These are phyloP conservation scores for Aspergillus versicolor DNA, from an alignment of 2,329 filamentous ascomycete genomes.

Conservation along the genomic window DNA sequence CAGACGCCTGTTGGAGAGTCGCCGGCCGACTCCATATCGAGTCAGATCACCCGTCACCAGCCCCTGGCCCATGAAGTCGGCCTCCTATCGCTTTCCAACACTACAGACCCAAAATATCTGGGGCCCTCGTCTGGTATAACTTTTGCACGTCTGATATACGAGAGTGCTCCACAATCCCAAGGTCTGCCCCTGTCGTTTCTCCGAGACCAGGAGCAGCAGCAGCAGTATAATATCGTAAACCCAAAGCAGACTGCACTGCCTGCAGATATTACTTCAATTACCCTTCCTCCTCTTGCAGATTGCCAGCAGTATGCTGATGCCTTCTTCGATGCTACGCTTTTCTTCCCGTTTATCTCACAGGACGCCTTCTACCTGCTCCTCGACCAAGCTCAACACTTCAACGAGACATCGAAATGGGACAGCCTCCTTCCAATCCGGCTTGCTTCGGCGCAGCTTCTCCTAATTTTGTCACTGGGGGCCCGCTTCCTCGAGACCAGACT, in stretches of 20 bases:
- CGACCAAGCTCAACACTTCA: not conserved
- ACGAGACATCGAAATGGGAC: not conserved
- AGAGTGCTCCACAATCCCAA: constrained; percentile 5
- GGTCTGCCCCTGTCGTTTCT: constrained; percentile 2
- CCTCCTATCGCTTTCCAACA: constrained; percentile 4
- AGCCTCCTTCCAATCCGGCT: not conserved
- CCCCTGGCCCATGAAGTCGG: constrained; percentile 7
- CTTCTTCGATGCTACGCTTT: not conserved
- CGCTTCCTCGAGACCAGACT: not conserved
- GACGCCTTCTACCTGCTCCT: not conserved
- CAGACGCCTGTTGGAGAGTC: not conserved
- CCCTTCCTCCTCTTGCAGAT: not conserved
- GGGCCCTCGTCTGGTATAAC: constrained; percentile 5
- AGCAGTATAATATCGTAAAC: too few species aligned
- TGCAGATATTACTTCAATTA: not conserved
- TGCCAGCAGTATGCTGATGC: not conserved
- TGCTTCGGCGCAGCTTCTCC: not conserved
- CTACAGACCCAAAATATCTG: constrained; percentile 6
- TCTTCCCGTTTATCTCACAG: not conserved
- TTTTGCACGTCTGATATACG: constrained; percentile 5
- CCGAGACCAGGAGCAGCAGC: not conserved
- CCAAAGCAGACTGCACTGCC: not conserved
- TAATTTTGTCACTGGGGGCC: not conserved
- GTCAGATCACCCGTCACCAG: constrained; percentile 5
- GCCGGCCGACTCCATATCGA: not conserved